A percentile compares a stretch with the other conserved stretches of the same genome.
Conservation (phyloP, 2,329 filamentous ascomycete species). For the Cladosporium sphaerospermum region DNA sequence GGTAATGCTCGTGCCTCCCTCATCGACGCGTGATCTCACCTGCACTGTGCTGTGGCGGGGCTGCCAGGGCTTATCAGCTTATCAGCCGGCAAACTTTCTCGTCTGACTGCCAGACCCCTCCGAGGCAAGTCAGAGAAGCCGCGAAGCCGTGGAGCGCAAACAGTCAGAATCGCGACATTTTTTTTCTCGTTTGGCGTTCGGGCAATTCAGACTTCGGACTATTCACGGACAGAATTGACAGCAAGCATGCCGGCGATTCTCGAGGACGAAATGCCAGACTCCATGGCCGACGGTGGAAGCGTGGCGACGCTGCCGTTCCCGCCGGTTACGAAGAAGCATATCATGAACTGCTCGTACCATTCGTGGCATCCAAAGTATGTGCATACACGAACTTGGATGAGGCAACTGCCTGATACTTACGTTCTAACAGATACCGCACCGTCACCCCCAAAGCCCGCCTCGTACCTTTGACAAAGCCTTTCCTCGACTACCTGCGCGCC, state of each 20-base stretch:
- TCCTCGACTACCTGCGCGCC: constrained; percentile 80
- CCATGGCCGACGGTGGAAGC: constrained; percentile 1
- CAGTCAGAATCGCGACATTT: neutral
- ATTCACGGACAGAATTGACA: neutral
- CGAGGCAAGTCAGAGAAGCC: neutral
- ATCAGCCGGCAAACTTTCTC: neutral
- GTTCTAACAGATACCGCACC: constrained; percentile 59
- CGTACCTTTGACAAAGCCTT: constrained; percentile 67
- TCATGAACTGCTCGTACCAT: constrained; percentile 91
- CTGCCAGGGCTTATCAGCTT: neutral
- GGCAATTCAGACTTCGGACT: neutral
- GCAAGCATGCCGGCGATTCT: constrained; percentile 3
- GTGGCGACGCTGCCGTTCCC: constrained; percentile 59
- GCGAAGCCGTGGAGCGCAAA: neutral
- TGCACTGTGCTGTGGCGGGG: neutral
- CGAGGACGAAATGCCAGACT: neutral
- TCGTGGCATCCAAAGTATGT: constrained; percentile 74
- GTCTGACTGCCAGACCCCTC: neutral
- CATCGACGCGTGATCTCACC: too few species aligned
- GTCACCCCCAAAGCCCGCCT: constrained; percentile 81
- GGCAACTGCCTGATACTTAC: constrained; percentile 12
- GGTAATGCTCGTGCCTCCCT: too few species aligned
- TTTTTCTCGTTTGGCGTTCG: neutral
- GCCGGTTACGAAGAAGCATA: constrained; percentile 76
- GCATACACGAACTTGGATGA: neutral